These are phyloP conservation scores for Betula pendula DNA, from an alignment of 306 rosid genomes.

Conservation along the genomic window DNA sequence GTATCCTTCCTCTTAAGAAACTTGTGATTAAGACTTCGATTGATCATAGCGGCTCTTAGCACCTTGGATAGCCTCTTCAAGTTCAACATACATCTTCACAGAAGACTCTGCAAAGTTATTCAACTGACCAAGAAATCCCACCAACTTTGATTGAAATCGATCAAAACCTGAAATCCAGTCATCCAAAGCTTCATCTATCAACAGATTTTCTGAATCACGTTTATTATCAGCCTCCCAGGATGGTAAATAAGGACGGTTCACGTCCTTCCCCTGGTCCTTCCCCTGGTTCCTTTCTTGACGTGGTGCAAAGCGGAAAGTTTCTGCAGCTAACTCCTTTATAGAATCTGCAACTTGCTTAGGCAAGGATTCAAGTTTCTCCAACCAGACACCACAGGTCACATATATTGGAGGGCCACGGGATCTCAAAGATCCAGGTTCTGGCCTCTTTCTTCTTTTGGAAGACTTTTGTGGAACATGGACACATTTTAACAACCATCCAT, in stretches of 20 bases:
- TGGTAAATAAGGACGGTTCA: constrained; percentile 29
- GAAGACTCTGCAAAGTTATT: constrained; percentile 60
- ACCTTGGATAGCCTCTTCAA: constrained; percentile 41
- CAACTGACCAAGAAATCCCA: constrained; percentile 51
- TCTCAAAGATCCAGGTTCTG: constrained; percentile 24
- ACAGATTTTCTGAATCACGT: constrained; percentile 42
- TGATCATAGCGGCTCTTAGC: constrained; percentile 35
- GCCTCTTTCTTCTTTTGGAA: constrained; percentile 53
- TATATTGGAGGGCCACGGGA: constrained; percentile 70
- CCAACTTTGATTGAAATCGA: constrained; percentile 56
- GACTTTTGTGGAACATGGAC: constrained; percentile 47
- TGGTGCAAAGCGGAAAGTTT: constrained; percentile 62
- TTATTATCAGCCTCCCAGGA: constrained; percentile 46
- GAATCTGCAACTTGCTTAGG: constrained; percentile 66
- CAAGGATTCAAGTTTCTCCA: constrained; percentile 41
- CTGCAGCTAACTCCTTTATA: constrained; percentile 57
- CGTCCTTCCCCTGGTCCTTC: constrained; percentile 56
- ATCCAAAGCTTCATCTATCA: constrained; percentile 52
- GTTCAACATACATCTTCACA: constrained; percentile 53
- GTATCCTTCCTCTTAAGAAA: constrained; percentile 25
- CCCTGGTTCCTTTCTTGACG: constrained; percentile 65
- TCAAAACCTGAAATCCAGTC: constrained; percentile 63
- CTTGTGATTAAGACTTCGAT: constrained; percentile 41
- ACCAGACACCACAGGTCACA: constrained; percentile 60
- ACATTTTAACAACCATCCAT: constrained; percentile 80